phyloP scores from a whole-genome alignment of 768 basidiomycete genomes.

The Mycena amicta region DNA sequence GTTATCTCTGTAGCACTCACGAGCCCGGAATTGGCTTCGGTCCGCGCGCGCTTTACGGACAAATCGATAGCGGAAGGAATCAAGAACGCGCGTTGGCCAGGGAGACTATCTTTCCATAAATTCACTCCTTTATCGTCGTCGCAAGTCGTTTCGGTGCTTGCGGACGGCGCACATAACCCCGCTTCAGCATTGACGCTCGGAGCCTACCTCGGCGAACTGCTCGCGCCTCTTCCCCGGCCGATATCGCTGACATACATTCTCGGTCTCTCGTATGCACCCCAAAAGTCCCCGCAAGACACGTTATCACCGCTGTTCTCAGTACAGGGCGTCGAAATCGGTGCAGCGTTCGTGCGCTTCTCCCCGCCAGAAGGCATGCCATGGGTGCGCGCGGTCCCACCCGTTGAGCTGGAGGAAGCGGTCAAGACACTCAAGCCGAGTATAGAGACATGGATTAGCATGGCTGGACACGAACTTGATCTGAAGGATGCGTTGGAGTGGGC shows the following conservation, averaged over 20 bases:
- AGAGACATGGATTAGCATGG: conserved; percentile 51
- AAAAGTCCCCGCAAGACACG: conserved; percentile 76
- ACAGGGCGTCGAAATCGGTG: conserved; percentile 36
- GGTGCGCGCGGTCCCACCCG: conserved; percentile 67
- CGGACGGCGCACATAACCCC: conserved; percentile 94
- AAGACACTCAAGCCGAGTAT: conserved; percentile 43
- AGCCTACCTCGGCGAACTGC: conserved; percentile 49
- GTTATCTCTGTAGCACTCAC: conserved; percentile 61
- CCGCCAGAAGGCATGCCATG: conserved; percentile 94
- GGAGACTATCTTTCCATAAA: conserved; percentile 75
- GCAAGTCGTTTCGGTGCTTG: conserved; percentile 53
- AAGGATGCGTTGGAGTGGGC: conserved; percentile 48
- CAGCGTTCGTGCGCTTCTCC: conserved; percentile 66
- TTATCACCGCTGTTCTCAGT: conserved; percentile 59
- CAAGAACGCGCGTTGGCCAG: conserved; percentile 68
- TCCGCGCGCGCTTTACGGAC: conserved; percentile 45
- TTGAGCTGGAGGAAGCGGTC: conserved; percentile 52
- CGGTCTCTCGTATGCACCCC: conserved; percentile 83
- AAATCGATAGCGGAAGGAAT: conserved; percentile 61
- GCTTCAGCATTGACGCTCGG: conserved; percentile 73
- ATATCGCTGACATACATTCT: conserved; percentile 71
- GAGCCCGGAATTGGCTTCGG: conserved; percentile 34
- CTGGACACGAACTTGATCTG: conserved; percentile 29
- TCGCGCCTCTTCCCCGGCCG: conserved; percentile 19
- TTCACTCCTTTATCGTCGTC: conserved; percentile 32